Conservation (phyloP, 495 filamentous ascomycete genomes). For the Penicillium paxilli region DNA sequence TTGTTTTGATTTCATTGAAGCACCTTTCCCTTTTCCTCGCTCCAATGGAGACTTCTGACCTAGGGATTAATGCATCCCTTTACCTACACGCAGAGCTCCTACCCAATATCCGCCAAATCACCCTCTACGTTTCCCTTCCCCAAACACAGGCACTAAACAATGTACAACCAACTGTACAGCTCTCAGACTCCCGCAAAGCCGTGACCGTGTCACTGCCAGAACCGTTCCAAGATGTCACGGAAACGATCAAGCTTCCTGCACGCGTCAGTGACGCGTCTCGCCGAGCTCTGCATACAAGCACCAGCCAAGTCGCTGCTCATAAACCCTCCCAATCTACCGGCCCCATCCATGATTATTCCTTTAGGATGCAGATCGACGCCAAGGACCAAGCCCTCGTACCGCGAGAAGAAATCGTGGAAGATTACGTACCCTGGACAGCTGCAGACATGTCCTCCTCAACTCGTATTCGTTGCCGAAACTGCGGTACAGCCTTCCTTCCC, state of each 20-base stretch:
- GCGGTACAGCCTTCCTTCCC: conserved; percentile 36
- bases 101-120: conserved; percentile 81
- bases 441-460: conserved; percentile 53
- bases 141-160: conserved; percentile 41
- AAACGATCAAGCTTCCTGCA: conserved; percentile 66
- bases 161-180: conserved; percentile 26
- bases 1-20: too few relatives aligned
- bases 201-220: conserved; percentile 39
- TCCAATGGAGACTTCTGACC: too few relatives aligned
- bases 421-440: conserved; percentile 73
- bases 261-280: conserved; percentile 45
- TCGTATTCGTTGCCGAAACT: conserved; percentile 65
- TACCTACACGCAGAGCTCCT: conserved; percentile 85
- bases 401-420: conserved; percentile 32
- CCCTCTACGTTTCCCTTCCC: conserved; percentile 67
- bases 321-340: neutral
- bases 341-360: conserved; percentile 45
- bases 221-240: conserved; percentile 45
- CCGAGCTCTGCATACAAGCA: conserved; percentile 13
- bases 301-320: neutral
- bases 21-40: too few relatives aligned
- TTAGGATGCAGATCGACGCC: conserved; percentile 67
- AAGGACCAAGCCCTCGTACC: conserved; percentile 25
- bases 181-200: conserved; percentile 43
- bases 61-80: too few relatives aligned